A percentile compares a stretch with the other conserved stretches of the same genome.
phyloP scores from a whole-genome alignment of 192 early-diverging fungal species.

The Gryganskiella cystojenkinii region DNA sequence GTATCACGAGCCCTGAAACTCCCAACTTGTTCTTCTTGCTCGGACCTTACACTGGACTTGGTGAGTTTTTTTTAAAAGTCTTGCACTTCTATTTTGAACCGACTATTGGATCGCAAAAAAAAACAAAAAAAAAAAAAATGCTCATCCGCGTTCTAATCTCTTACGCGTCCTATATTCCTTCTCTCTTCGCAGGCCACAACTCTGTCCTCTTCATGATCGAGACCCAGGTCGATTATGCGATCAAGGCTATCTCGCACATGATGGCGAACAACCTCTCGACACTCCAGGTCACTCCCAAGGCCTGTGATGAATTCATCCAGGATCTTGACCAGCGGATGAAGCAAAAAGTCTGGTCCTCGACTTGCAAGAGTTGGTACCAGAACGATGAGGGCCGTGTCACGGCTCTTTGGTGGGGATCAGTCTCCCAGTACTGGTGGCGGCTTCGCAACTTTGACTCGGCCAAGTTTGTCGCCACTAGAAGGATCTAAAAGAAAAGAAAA shows the following conservation, averaged over 20 bases:
- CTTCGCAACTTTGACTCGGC: conserved; percentile 23
- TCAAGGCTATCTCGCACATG: conserved; percentile 53
- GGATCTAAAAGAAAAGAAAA: too few species aligned
- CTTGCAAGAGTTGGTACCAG: conserved; percentile 65
- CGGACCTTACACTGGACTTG: conserved; percentile 63
- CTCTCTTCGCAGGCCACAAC: conserved; percentile 46
- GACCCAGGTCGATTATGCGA: conserved; percentile 59
- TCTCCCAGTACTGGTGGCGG: conserved; percentile 37
- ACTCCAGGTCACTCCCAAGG: conserved; percentile 42
- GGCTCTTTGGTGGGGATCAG: conserved; percentile 50
- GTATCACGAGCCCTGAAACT: conserved; percentile 55
- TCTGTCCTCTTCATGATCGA: conserved; percentile 65
- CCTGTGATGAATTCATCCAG: conserved; percentile 39
- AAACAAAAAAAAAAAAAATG: too few species aligned
- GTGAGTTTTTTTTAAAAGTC: not conserved
- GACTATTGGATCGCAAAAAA: too few species aligned
- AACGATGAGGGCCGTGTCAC: conserved; percentile 51
- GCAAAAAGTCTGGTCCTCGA: conserved; percentile 59
- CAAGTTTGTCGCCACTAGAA: conserved; percentile 11
- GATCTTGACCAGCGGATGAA: conserved; percentile 51
- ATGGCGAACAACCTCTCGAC: conserved; percentile 53
- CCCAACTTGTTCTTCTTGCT: conserved; percentile 68
- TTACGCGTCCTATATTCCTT: too few species aligned
- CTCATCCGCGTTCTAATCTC: not conserved
- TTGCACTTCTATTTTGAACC: not conserved